Percentiles rank a stretch among this genome's conserved stretches.
Evolutionary conservation across 352 stramenopile genomes (phyloP).

Genomic region (Thraustotheca clavata): DNA sequence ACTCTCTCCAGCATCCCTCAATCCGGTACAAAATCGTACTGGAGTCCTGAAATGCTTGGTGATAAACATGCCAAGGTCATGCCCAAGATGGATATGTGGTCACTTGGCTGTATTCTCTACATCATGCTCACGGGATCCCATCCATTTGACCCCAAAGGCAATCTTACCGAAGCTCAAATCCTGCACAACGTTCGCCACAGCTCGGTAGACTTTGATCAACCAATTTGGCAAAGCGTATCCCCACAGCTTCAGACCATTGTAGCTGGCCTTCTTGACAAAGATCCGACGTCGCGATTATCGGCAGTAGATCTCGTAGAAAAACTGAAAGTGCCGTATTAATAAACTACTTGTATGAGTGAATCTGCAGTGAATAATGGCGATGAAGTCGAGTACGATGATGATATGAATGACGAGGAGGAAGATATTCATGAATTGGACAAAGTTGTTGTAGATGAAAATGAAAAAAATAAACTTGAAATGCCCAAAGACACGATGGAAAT

Average conservation of each 20-base stretch:
- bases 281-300: conserved; percentile 39
- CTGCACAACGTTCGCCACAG: conserved; percentile 45
- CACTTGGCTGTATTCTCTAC: conserved; percentile 80
- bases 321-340: neutral
- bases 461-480: neutral
- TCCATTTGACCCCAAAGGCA: conserved; percentile 78
- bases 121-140: conserved; percentile 79
- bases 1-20: conserved; percentile 32
- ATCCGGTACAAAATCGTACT: conserved; percentile 73
- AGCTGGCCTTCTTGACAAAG: conserved; percentile 58
- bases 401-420: neutral
- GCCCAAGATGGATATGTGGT: conserved; percentile 83
- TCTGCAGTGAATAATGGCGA: conserved; percentile 9
- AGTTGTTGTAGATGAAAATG: neutral
- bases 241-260: conserved; percentile 54
- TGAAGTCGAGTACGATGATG: neutral
- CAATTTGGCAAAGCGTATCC: conserved; percentile 44
- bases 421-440: too few species aligned
- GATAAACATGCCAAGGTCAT: conserved; percentile 36
- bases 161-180: conserved; percentile 68
- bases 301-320: conserved; percentile 37
- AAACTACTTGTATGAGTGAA: neutral
- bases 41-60: conserved; percentile 65
- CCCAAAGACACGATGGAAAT: neutral
- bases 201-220: conserved; percentile 43